Percentiles rank a stretch among this genome's conserved stretches.
These are phyloP conservation scores for Diaporthe velutina DNA, from an alignment of 2,329 filamentous ascomycete genomes.

Conservation along the genomic window DNA sequence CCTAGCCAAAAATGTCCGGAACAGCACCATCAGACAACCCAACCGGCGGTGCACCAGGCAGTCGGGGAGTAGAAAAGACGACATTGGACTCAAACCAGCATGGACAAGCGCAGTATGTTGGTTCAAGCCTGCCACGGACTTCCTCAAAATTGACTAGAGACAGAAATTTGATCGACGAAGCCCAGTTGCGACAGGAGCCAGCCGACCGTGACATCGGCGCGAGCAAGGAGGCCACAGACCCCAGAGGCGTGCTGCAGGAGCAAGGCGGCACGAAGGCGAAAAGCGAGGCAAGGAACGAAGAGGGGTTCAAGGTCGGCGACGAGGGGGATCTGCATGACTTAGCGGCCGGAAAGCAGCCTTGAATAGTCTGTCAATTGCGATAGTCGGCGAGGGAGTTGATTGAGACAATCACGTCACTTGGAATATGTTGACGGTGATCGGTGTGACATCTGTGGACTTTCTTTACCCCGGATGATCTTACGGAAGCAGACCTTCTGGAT, in stretches of 20 bases:
- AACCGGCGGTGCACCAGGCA: background rate
- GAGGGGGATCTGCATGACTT: slow-evolving; percentile 22
- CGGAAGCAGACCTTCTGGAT: background rate
- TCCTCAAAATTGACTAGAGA: background rate
- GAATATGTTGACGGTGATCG: background rate
- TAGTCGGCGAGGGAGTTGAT: background rate
- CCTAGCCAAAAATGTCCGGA: background rate
- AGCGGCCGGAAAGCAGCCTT: slow-evolving; percentile 13
- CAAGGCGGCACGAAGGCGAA: background rate
- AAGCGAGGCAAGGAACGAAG: background rate
- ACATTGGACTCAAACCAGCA: slow-evolving; percentile 4
- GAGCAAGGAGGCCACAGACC: slow-evolving; percentile 20
- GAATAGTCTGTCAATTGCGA: background rate
- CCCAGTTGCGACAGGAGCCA: slow-evolving; percentile 29
- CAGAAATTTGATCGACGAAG: slow-evolving; percentile 30
- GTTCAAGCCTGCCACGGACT: no score
- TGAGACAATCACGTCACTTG: background rate
- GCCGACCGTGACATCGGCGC: slow-evolving; percentile 29
- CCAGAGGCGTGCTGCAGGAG: slow-evolving; percentile 2
- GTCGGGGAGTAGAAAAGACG: background rate
- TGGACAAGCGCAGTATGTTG: slow-evolving; percentile 6
- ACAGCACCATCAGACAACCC: slow-evolving; percentile 7
- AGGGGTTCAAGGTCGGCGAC: slow-evolving; percentile 21
- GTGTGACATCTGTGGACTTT: background rate
- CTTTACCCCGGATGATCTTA: background rate